Conservation (phyloP, 805 yeast species). For the Wickerhamiella sergipiensis region DNA sequence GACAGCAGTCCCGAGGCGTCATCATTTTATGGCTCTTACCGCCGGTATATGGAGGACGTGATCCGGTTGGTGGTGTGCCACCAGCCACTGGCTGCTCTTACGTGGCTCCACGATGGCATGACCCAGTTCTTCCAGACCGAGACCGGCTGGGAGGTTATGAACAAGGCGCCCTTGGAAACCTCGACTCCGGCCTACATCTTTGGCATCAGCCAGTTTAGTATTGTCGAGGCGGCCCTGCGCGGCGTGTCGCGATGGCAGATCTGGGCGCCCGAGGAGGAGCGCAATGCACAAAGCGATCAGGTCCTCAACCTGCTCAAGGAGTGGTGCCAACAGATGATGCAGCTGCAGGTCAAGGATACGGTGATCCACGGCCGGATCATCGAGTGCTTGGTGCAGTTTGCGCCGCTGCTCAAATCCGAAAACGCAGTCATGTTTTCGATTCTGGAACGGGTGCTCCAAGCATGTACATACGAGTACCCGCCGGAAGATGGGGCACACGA, state of each 20-base stretch:
- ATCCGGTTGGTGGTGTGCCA: constrained; percentile 79
- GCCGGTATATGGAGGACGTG: constrained; percentile 78
- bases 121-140: constrained; percentile 53
- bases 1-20: constrained; percentile 72
- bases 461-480: constrained; percentile 75
- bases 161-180: constrained; percentile 20
- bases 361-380: constrained; percentile 69
- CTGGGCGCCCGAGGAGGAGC: constrained; percentile 59
- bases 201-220: constrained; percentile 70
- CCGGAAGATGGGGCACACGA: constrained; percentile 39
- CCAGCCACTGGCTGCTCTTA: constrained; percentile 64
- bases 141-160: constrained; percentile 51
- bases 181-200: constrained; percentile 44
- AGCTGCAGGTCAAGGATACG: constrained; percentile 68
- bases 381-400: constrained; percentile 86
- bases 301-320: constrained; percentile 59
- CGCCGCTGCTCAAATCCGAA: constrained; percentile 71
- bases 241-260: constrained; percentile 93
- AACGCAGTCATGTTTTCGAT: constrained; percentile 66
- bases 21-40: constrained; percentile 65
- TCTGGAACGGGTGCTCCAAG: constrained; percentile 71
- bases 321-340: constrained; percentile 39
- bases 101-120: constrained; percentile 67
- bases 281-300: constrained; percentile 29
- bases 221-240: constrained; percentile 78